These are phyloP conservation scores for Erysimum cheiranthoides DNA, from an alignment of 345 rosid species.

Conservation along the genomic window DNA sequence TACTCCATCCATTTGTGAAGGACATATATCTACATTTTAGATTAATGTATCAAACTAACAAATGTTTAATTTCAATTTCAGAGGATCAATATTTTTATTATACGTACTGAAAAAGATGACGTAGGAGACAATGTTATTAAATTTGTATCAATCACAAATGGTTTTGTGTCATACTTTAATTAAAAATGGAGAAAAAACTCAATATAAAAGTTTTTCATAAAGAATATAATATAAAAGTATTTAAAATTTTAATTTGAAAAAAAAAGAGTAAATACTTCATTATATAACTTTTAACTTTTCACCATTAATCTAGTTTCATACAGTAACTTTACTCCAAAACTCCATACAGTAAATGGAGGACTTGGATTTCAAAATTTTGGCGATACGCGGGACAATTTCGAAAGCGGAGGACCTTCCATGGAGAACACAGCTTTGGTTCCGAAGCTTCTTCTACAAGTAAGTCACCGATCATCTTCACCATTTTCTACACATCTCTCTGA, in stretches of 20 bases:
- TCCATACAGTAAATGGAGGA: too few species aligned
- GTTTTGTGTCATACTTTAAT: neutral
- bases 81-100: neutral
- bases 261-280: too few species aligned
- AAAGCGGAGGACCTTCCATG: constrained; percentile 16
- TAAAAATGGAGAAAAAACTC: too few species aligned
- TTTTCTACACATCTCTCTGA: constrained; percentile 2
- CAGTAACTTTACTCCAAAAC: too few species aligned
- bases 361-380: constrained; percentile 17
- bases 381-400: constrained; percentile 17
- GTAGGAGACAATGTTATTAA: neutral
- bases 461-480: constrained; percentile 23
- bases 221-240: too few species aligned
- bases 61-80: neutral
- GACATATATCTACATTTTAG: neutral
- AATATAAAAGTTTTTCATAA: too few species aligned
- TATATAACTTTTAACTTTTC: too few species aligned
- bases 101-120: neutral
- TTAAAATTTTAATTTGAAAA: too few species aligned
- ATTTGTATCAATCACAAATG: too few species aligned
- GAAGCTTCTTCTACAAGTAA: constrained; percentile 40
- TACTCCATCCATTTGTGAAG: neutral
- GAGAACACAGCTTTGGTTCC: neutral
- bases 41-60: constrained; percentile 5
- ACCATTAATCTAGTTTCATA: too few species aligned